Conservation (phyloP, 106 monocot species). For the Phalaenopsis equestris region DNA sequence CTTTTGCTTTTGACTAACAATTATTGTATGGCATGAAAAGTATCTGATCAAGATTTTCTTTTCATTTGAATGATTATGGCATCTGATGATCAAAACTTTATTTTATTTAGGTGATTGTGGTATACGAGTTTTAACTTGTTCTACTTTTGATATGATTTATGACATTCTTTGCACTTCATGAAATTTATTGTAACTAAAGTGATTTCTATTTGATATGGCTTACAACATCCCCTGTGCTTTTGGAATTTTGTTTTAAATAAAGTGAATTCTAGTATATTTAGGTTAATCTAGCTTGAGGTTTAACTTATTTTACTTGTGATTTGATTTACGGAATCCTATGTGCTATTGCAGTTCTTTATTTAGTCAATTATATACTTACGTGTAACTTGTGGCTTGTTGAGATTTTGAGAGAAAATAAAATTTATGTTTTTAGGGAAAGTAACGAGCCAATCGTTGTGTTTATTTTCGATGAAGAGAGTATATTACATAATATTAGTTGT, state of each 20-base stretch:
- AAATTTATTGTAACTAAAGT: not conserved
- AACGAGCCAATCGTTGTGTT: too few relatives aligned
- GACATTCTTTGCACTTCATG: not conserved
- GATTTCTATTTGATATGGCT: not conserved
- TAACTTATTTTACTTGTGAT: not conserved
- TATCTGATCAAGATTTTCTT: too few relatives aligned
- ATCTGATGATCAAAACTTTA: not conserved
- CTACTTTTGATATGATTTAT: not conserved
- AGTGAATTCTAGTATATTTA: not conserved
- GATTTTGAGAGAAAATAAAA: not conserved
- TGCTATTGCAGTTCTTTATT: not conserved
- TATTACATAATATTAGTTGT: too few relatives aligned
- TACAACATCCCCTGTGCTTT: not conserved
- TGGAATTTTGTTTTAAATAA: not conserved
- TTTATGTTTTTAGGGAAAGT: not conserved
- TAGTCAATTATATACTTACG: not conserved
- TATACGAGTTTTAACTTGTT: not conserved
- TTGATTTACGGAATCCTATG: too few relatives aligned
- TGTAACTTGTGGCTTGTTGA: not conserved
- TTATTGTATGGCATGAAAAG: too few relatives aligned
- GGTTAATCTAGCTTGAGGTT: not conserved
- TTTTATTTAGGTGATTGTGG: not conserved
- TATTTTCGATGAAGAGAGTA: too few relatives aligned
- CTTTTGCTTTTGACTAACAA: not conserved
- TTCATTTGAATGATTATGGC: not conserved